Conservation (phyloP, 2,329 filamentous ascomycete genomes). For the Macrophomina pseudophaseolina region DNA sequence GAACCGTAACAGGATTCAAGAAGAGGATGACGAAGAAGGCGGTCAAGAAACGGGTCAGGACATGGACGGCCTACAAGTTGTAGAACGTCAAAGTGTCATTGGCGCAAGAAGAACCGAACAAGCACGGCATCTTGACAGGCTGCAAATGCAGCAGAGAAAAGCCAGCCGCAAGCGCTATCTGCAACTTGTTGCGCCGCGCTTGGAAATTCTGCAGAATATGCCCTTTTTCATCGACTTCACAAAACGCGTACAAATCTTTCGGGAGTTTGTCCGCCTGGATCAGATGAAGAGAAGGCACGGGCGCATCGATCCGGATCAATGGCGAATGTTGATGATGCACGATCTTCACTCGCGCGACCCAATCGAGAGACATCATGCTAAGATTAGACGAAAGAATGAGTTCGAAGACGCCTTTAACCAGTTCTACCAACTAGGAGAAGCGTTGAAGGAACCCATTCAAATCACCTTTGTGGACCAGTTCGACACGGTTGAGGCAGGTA, state of each 20-base stretch:
- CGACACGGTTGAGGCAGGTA: constrained; percentile 83
- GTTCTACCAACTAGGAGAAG: constrained; percentile 81
- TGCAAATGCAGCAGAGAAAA: constrained; percentile 69
- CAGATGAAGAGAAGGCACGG: constrained; percentile 73
- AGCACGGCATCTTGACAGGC: constrained; percentile 64
- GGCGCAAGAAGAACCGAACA: constrained; percentile 67
- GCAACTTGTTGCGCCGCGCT: constrained; percentile 76
- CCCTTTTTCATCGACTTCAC: constrained; percentile 96
- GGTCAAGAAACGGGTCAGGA: constrained; percentile 50
- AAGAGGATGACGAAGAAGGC: constrained; percentile 64
- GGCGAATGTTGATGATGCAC: constrained; percentile 64
- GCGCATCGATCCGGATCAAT: constrained; percentile 72
- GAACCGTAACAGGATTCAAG: constrained; percentile 69
- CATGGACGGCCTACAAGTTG: constrained; percentile 32
- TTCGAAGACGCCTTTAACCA: constrained; percentile 86
- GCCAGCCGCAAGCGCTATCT: constrained; percentile 72
- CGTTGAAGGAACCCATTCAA: constrained; percentile 91
- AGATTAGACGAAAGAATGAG: constrained; percentile 76
- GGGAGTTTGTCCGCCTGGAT: constrained; percentile 87
- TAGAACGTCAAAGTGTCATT: constrained; percentile 43
- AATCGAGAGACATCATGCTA: constrained; percentile 67
- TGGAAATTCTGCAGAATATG: constrained; percentile 94
- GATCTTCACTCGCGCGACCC: constrained; percentile 40
- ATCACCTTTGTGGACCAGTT: constrained; percentile 97
- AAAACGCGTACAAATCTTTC: constrained; percentile 88